Percentiles rank a stretch among this genome's conserved stretches.
phyloP scores from a whole-genome alignment of 768 basidiomycete species.

The Dendrothele bispora region DNA sequence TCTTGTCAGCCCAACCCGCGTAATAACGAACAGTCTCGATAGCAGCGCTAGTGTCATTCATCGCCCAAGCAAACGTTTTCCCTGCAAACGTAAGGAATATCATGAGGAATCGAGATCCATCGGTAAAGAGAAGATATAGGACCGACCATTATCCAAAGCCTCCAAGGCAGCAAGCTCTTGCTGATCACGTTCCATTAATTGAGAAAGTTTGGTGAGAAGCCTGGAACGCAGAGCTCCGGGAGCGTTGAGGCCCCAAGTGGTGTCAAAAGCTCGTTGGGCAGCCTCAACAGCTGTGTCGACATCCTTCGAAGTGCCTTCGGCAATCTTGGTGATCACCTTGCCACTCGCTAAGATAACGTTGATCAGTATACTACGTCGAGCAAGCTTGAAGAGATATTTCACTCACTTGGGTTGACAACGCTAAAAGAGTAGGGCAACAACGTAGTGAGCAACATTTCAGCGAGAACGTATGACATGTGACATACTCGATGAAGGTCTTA shows the following conservation, averaged over 20 bases:
- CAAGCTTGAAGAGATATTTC: background rate
- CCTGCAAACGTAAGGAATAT: background rate
- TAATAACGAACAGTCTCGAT: conserved; percentile 43
- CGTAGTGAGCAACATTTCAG: too few species aligned
- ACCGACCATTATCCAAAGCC: conserved; percentile 38
- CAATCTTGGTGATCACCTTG: conserved; percentile 48
- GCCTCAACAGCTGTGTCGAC: conserved; percentile 65
- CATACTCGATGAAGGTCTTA: conserved; percentile 63
- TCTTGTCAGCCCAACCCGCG: conserved; percentile 55
- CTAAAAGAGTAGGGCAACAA: conserved; percentile 25
- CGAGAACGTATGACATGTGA: conserved; percentile 6
- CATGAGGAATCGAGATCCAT: background rate
- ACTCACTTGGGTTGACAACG: conserved; percentile 47
- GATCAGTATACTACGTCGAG: background rate
- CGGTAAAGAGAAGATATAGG: background rate
- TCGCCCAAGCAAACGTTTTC: conserved; percentile 16
- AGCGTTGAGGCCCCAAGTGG: conserved; percentile 41
- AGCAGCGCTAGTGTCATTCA: conserved; percentile 15
- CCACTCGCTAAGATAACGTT: conserved; percentile 47
- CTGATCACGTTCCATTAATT: conserved; percentile 43
- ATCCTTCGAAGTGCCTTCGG: conserved; percentile 56
- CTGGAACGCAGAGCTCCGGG: conserved; percentile 34
- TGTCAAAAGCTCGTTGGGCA: conserved; percentile 43
- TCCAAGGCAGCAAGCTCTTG: conserved; percentile 50
- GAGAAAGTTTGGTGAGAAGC: conserved; percentile 45